Evolutionary conservation across 768 basidiomycete species (phyloP), one percentile per base, ranked within the genome.

Genomic region (Russula olivacea): DNA sequence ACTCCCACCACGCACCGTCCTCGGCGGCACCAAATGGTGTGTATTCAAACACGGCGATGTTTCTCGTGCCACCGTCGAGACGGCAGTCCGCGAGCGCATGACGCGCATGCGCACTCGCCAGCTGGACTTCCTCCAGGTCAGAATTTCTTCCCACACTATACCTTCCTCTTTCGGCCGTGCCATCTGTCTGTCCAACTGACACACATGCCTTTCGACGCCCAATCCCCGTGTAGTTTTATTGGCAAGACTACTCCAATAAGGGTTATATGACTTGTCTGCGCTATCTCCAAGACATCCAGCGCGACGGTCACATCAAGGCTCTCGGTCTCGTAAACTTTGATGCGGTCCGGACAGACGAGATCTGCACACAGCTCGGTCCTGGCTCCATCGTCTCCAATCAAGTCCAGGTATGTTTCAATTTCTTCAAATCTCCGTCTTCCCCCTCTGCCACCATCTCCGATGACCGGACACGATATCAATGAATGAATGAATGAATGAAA

Each of bases 1-100:
- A 14, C 72, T 83, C 19, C 71, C 76, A 32, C 65, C 74, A 34
- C 69, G 78, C 32, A 68, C 73, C 3, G 79, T 88, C 11, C 65
- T 92, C 28, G 87, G 89, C 48, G 89, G 87, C 1, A 93, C 92
- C 2, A 93, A 93, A 71, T 93, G 89, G 89, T 92, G 90, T 72
- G 82, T 90, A 15, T 92, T 92, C 76, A 78, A 81, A 61, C 74
- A 75, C 32, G 75, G 77, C 17, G 73, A 73, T 15, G 76, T 82
- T 1, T 80, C 87, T 3, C 82, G 81, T 8, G 72, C 77, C 34
- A 73, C 79, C 57, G 88, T 91, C 54, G 78, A 84, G 67, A 79
- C 79, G 10, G 86, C 82, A 11, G 79, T 92, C 15, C 78, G 80
- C 63, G 88, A 92, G 68, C 83, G 90, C 55, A 79, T 88, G 74